phyloP scores from a whole-genome alignment of 148 eudicot species.

The Fagopyrum homotropicum region DNA sequence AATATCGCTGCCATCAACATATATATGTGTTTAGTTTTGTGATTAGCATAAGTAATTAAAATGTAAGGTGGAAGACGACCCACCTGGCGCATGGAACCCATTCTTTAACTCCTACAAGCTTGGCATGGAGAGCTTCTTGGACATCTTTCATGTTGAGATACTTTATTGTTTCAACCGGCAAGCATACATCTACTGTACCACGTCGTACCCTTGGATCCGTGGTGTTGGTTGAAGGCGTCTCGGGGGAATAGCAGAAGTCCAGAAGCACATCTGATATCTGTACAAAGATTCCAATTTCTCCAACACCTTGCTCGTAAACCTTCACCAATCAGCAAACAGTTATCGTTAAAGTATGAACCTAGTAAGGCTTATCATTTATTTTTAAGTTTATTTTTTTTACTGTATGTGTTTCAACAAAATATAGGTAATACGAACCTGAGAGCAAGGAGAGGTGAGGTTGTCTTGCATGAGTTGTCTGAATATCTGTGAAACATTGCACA shows the following conservation, averaged over 20 bases:
- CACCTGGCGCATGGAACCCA: slow-evolving; percentile 48
- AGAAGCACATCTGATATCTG: slow-evolving; percentile 46
- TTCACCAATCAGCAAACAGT: not conserved
- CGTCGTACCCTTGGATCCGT: not conserved
- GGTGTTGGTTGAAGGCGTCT: not conserved
- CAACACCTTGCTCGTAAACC: slow-evolving; percentile 7
- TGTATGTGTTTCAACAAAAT: too few relatives aligned
- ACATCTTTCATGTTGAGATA: slow-evolving; percentile 68
- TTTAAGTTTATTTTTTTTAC: too few relatives aligned
- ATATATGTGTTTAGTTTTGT: too few relatives aligned
- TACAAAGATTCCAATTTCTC: slow-evolving; percentile 38
- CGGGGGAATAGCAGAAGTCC: slow-evolving; percentile 35
- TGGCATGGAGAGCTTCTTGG: slow-evolving; percentile 59
- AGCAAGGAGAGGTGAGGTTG: slow-evolving; percentile 33
- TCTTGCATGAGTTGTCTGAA: slow-evolving; percentile 35
- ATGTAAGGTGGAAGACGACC: too few relatives aligned
- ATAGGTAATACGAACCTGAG: not conserved
- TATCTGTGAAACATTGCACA: slow-evolving; percentile 61
- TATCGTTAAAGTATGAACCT: not conserved
- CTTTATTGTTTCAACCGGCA: slow-evolving; percentile 28
- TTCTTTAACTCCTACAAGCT: slow-evolving; percentile 38
- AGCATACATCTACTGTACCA: too few relatives aligned
- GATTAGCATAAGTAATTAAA: too few relatives aligned
- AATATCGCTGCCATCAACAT: not conserved
- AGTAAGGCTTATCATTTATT: slow-evolving; percentile 14